Conservation (phyloP, 1,139 yeast genomes). For the Pichia sp. region DNA sequence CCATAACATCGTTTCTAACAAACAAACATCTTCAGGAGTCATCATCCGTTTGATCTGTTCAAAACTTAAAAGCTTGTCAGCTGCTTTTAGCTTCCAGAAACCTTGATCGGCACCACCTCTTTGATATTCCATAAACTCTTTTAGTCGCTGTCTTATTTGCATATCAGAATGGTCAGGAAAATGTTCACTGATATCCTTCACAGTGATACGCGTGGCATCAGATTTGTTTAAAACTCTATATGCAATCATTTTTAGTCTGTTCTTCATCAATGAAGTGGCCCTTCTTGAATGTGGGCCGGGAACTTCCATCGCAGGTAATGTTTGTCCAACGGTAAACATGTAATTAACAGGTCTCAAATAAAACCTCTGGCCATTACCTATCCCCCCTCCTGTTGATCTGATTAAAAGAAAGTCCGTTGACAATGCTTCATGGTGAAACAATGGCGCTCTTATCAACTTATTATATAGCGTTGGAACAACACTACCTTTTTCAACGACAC, state of each 20-base stretch:
- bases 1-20: slow-evolving; percentile 87
- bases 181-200: slow-evolving; percentile 82
- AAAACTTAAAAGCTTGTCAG: slow-evolving; percentile 65
- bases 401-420: slow-evolving; percentile 77
- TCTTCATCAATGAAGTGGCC: slow-evolving; percentile 88
- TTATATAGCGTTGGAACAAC: slow-evolving; percentile 91
- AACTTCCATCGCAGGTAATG: slow-evolving; percentile 86
- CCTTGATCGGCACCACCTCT: slow-evolving; percentile 94
- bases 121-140: slow-evolving; percentile 98
- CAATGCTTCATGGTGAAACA: slow-evolving; percentile 74
- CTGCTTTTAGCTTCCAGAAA: slow-evolving; percentile 81
- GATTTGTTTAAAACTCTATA: slow-evolving; percentile 77
- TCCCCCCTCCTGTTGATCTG: slow-evolving; percentile 63
- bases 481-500: slow-evolving; percentile 91
- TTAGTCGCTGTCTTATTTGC: slow-evolving; percentile 92
- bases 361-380: slow-evolving; percentile 48
- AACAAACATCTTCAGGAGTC: slow-evolving; percentile 83
- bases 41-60: slow-evolving; percentile 80
- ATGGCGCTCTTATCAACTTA: slow-evolving; percentile 87
- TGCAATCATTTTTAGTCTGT: slow-evolving; percentile 88
- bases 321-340: slow-evolving; percentile 83
- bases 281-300: slow-evolving; percentile 98
- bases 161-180: slow-evolving; percentile 97
- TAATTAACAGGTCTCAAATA: slow-evolving; percentile 60
- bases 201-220: slow-evolving; percentile 68